These are phyloP conservation scores for Solanum pinnatisectum DNA, from an alignment of 257 asterid species.

Conservation along the genomic window DNA sequence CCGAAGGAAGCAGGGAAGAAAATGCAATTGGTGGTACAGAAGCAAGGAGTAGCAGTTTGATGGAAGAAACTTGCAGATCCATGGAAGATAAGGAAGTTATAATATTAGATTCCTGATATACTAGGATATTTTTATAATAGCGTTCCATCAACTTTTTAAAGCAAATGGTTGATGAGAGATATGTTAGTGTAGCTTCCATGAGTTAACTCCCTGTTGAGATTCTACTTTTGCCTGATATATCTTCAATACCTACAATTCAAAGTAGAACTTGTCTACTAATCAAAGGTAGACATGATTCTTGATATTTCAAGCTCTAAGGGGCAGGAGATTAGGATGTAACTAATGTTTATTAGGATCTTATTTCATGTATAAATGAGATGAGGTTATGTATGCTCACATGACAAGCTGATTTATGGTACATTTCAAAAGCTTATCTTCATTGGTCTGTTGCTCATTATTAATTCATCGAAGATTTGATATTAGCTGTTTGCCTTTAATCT, in stretches of 20 bases:
- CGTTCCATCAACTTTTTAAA: background rate
- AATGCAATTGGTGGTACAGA: slow-evolving; percentile 14
- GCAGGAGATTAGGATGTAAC: background rate
- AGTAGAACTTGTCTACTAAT: background rate
- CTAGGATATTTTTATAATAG: background rate
- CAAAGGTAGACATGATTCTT: background rate
- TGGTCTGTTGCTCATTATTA: background rate
- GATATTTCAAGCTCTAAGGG: background rate
- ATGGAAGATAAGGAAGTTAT: background rate
- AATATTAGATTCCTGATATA: background rate
- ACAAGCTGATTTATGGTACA: background rate
- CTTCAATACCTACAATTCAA: background rate
- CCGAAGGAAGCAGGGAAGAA: slow-evolving; percentile 20
- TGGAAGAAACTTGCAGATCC: slow-evolving; percentile 16
- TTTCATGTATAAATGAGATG: background rate
- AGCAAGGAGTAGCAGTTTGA: slow-evolving; percentile 3
- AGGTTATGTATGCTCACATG: background rate
- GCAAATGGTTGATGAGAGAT: background rate
- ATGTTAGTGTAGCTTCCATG: background rate
- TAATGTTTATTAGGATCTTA: background rate
- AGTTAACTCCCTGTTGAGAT: background rate
- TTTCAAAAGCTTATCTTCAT: background rate
- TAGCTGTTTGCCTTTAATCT: background rate
- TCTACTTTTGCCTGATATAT: background rate
- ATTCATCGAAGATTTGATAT: background rate